Percentiles rank a stretch among this genome's conserved stretches.
Conservation (phyloP, 2,329 filamentous ascomycete species). For the Paraphoma chrysanthemicola region DNA sequence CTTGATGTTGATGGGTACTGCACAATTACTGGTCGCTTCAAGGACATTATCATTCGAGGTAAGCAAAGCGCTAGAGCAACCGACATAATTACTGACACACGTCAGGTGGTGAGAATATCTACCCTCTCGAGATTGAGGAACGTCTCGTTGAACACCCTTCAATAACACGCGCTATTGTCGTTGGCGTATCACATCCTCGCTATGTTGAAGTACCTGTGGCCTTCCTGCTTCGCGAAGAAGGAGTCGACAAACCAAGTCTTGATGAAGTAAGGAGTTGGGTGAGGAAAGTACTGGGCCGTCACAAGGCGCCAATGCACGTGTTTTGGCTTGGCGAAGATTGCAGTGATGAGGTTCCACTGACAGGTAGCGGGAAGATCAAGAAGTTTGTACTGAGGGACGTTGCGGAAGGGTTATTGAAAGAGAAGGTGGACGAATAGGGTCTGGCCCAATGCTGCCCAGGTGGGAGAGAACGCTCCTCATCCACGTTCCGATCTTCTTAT, state of each 20-base stretch:
- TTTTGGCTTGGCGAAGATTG: slow-evolving; percentile 72
- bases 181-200: slow-evolving; percentile 72
- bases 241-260: slow-evolving; percentile 31
- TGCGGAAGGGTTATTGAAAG: slow-evolving; percentile 32
- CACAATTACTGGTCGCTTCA: slow-evolving; percentile 75
- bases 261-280: slow-evolving; percentile 48
- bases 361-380: slow-evolving; percentile 55
- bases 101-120: slow-evolving; percentile 51
- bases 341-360: slow-evolving; percentile 47
- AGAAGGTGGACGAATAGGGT: background rate
- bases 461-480: too few species aligned
- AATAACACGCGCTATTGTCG: slow-evolving; percentile 70
- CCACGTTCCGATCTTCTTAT: too few species aligned
- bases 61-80: slow-evolving; percentile 6
- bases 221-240: slow-evolving; percentile 57
- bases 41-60: slow-evolving; percentile 80
- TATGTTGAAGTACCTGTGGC: slow-evolving; percentile 77
- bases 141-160: slow-evolving; percentile 69
- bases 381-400: slow-evolving; percentile 48
- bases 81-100: background rate
- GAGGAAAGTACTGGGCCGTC: slow-evolving; percentile 46
- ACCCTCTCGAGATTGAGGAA: slow-evolving; percentile 78
- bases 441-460: too few species aligned
- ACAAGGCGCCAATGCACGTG: slow-evolving; percentile 70
- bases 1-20: slow-evolving; percentile 64